Conservation (phyloP, 768 basidiomycete species). For the Pleurotus pulmonarius region DNA sequence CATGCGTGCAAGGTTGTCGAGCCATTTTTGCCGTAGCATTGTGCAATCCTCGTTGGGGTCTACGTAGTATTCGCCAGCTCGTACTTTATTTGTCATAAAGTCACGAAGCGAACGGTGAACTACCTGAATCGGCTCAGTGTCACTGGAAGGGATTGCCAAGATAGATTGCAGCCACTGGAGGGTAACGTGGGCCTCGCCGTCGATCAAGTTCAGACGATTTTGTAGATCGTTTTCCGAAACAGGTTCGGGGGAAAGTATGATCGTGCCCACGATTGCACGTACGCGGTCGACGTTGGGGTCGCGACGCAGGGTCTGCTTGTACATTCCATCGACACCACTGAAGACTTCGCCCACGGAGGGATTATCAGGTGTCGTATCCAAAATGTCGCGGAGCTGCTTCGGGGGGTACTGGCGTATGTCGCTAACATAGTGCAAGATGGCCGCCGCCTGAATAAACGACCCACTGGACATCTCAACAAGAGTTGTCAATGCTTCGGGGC, state of each 20-base stretch:
- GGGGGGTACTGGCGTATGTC: neutral
- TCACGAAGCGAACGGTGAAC: neutral
- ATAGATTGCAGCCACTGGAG: neutral
- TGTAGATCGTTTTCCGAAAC: neutral
- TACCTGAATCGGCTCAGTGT: neutral
- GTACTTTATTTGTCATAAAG: neutral
- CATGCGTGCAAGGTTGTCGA: no score
- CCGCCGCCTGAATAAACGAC: neutral
- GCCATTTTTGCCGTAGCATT: no score
- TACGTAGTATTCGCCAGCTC: constrained; percentile 1
- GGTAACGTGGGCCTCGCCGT: neutral
- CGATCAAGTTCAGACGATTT: neutral
- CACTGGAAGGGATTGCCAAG: neutral
- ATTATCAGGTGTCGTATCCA: neutral
- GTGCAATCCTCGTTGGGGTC: neutral
- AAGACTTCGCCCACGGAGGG: neutral
- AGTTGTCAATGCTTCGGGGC: neutral
- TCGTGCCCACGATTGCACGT: neutral
- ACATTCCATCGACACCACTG: neutral
- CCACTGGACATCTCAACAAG: neutral
- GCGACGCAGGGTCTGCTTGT: neutral
- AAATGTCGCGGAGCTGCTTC: neutral
- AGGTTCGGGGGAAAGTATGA: neutral
- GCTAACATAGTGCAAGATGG: neutral
- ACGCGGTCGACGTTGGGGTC: neutral